Evolutionary conservation across 2,329 filamentous ascomycete species (phyloP).

Genomic region (Neonectria neomacrospora): DNA sequence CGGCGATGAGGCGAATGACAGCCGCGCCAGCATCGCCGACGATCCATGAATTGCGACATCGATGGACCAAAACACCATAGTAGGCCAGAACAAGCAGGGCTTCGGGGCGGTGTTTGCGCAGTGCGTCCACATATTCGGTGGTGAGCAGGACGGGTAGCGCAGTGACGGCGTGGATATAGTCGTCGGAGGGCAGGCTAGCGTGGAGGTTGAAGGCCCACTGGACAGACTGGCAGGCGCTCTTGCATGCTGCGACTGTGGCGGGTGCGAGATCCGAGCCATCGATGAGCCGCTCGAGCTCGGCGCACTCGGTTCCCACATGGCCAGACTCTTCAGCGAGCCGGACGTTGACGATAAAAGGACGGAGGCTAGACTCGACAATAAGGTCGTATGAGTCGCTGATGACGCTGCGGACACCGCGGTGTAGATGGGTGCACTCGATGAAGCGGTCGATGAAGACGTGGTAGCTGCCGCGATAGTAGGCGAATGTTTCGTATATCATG

Average conservation of each 20-base stretch:
- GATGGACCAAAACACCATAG: constrained; percentile 61
- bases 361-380: constrained; percentile 51
- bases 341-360: constrained; percentile 40
- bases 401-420: constrained; percentile 55
- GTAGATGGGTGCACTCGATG: constrained; percentile 54
- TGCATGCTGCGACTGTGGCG: constrained; percentile 45
- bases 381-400: constrained; percentile 49
- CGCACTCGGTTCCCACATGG: constrained; percentile 42
- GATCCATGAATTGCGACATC: constrained; percentile 53
- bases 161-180: constrained; percentile 47
- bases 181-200: constrained; percentile 36
- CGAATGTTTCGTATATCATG: constrained; percentile 59
- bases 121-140: constrained; percentile 49
- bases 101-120: constrained; percentile 52
- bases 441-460: constrained; percentile 54
- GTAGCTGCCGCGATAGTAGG: constrained; percentile 51
- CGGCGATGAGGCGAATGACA: constrained; percentile 47
- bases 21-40: constrained; percentile 49
- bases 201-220: constrained; percentile 51
- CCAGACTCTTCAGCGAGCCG: constrained; percentile 27
- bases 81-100: constrained; percentile 61
- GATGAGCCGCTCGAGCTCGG: constrained; percentile 44
- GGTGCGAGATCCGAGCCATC: constrained; percentile 46
- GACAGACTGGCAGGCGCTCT: constrained; percentile 43
- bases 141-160: constrained; percentile 49